These are phyloP conservation scores for Boletus coccyginus DNA, from an alignment of 768 basidiomycete genomes.

Conservation along the genomic window DNA sequence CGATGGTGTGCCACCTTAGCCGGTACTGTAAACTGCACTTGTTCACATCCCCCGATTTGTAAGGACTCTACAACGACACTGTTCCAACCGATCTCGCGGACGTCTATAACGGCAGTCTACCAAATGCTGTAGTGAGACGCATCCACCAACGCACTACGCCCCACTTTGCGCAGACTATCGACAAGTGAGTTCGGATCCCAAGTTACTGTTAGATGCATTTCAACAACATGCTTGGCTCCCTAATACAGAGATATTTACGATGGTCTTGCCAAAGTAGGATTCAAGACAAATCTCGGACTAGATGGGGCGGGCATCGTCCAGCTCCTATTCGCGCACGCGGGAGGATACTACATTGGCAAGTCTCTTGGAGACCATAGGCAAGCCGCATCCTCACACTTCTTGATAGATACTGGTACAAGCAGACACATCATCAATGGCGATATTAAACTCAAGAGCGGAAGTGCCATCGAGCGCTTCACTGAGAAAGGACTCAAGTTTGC, in stretches of 20 bases:
- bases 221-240: not conserved
- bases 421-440: constrained; percentile 44
- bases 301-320: constrained; percentile 33
- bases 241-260: constrained; percentile 34
- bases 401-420: constrained; percentile 38
- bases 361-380: not conserved
- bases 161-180: constrained; percentile 19
- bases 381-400: not conserved
- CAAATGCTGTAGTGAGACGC: constrained; percentile 11
- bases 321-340: constrained; percentile 26
- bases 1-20: constrained; percentile 3
- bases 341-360: constrained; percentile 43
- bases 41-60: not conserved
- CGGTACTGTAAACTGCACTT: not conserved
- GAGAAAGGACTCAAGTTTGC: constrained; percentile 28
- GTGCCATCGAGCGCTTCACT: constrained; percentile 31
- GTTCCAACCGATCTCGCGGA: constrained; percentile 26
- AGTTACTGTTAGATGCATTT: not conserved
- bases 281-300: constrained; percentile 36
- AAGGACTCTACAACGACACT: constrained; percentile 17
- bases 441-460: constrained; percentile 51
- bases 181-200: constrained; percentile 20
- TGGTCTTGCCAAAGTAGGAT: constrained; percentile 37
- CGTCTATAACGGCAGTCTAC: constrained; percentile 13
- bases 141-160: constrained; percentile 21